These are phyloP conservation scores for Canavalia gladiata DNA, from an alignment of 306 rosid genomes.

Conservation along the genomic window DNA sequence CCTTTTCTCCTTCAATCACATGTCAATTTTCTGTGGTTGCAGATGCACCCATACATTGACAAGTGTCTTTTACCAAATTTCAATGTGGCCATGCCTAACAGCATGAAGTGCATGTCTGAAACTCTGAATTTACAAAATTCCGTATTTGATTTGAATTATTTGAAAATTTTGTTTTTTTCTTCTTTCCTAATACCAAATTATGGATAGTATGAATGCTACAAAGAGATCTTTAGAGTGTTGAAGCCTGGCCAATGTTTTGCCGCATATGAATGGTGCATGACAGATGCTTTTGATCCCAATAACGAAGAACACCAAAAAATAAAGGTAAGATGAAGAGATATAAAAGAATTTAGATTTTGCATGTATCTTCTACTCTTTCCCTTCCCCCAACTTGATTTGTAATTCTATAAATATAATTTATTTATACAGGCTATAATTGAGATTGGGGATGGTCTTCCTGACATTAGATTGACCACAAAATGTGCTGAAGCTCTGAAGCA, in stretches of 20 bases:
- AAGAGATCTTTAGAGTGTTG: slow-evolving; percentile 82
- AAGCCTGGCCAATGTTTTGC: slow-evolving; percentile 88
- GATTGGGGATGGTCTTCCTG: slow-evolving; percentile 91
- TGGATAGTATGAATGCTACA: slow-evolving; percentile 77
- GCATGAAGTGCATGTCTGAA: slow-evolving; percentile 9
- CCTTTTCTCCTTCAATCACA: background rate
- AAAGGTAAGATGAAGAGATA: slow-evolving; percentile 59
- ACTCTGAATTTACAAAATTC: background rate
- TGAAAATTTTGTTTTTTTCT: slow-evolving; percentile 9
- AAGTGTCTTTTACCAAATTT: background rate
- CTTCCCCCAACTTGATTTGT: slow-evolving; percentile 33
- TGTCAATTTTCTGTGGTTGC: slow-evolving; percentile 1
- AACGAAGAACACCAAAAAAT: slow-evolving; percentile 75
- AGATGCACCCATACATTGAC: background rate
- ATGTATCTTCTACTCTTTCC: background rate
- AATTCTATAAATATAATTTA: slow-evolving; percentile 11
- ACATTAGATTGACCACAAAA: slow-evolving; percentile 72
- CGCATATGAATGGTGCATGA: slow-evolving; percentile 96
- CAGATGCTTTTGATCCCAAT: slow-evolving; percentile 73
- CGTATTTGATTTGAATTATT: slow-evolving; percentile 24
- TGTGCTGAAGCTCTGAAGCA: slow-evolving; percentile 83
- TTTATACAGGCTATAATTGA: slow-evolving; percentile 74
- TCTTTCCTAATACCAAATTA: background rate
- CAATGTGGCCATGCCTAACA: slow-evolving; percentile 16
- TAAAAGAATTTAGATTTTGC: background rate